These are phyloP conservation scores for Ehretia macrophylla DNA, from an alignment of 257 asterid genomes.

Conservation along the genomic window DNA sequence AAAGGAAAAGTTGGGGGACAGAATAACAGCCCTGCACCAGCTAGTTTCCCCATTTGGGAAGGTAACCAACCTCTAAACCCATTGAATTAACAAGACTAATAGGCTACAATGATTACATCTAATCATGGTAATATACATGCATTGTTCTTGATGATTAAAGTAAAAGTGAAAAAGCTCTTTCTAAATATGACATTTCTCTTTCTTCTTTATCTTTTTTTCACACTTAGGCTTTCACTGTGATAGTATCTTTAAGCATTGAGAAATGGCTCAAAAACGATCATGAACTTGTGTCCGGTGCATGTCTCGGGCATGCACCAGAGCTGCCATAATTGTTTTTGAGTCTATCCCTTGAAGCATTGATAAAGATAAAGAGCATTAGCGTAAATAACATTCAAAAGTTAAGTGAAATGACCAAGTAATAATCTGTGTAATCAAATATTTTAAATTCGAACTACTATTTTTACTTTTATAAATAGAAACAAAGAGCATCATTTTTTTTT, in stretches of 20 bases:
- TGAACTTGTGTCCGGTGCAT: no score
- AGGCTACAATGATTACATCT: background rate
- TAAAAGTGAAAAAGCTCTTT: slow-evolving; percentile 1
- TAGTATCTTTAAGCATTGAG: slow-evolving; percentile 10
- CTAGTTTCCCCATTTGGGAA: slow-evolving; percentile 90
- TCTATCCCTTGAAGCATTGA: no score
- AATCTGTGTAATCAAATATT: no score
- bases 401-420: no score
- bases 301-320: no score
- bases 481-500: background rate
- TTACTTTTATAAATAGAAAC: no score
- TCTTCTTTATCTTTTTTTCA: slow-evolving; percentile 13
- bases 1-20: slow-evolving; percentile 78
- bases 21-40: slow-evolving; percentile 86
- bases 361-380: no score
- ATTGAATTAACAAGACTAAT: background rate
- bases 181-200: slow-evolving; percentile 15
- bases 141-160: slow-evolving; percentile 4
- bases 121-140: slow-evolving; percentile 9
- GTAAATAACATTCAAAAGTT: no score
- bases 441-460: no score
- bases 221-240: slow-evolving; percentile 7
- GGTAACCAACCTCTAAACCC: slow-evolving; percentile 31
- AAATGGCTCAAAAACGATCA: no score
- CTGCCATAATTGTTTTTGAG: no score